phyloP scores from a whole-genome alignment of 306 rosid species.

The Cucumis melo region DNA sequence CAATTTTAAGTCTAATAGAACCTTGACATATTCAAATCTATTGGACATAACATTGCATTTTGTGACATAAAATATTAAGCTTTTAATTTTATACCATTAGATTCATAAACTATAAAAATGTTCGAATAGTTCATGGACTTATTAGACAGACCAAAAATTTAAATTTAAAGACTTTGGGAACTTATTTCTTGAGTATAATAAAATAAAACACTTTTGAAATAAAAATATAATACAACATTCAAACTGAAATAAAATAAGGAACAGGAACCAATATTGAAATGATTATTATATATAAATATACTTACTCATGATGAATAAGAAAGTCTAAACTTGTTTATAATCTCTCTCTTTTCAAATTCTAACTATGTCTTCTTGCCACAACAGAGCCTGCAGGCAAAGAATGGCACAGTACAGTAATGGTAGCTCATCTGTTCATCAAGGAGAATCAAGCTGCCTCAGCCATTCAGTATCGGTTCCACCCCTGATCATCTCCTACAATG shows the following conservation, averaged over 20 bases:
- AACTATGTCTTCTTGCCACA: background rate
- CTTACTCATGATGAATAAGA: background rate
- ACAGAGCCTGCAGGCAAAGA: background rate
- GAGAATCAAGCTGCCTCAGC: background rate
- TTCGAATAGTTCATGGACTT: too few species aligned
- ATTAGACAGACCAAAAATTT: too few species aligned
- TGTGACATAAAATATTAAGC: too few species aligned
- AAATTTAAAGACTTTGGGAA: too few species aligned
- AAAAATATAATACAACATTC: too few species aligned
- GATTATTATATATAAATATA: background rate
- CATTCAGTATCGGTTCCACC: background rate
- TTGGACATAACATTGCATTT: too few species aligned
- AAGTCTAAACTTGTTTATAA: background rate
- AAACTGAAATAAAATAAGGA: background rate
- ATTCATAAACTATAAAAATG: too few species aligned
- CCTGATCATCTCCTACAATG: constrained; percentile 11
- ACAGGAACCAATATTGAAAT: background rate
- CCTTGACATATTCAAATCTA: background rate
- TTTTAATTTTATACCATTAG: too few species aligned
- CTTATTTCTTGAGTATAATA: too few species aligned
- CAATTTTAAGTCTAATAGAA: background rate
- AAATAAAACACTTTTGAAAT: too few species aligned
- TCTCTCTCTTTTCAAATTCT: background rate
- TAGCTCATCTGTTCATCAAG: constrained; percentile 4
- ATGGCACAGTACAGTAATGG: background rate